A percentile compares a stretch with the other conserved stretches of the same genome.
These are phyloP conservation scores for Penicillium fimorum DNA, from an alignment of 495 filamentous ascomycete genomes.

Conservation along the genomic window DNA sequence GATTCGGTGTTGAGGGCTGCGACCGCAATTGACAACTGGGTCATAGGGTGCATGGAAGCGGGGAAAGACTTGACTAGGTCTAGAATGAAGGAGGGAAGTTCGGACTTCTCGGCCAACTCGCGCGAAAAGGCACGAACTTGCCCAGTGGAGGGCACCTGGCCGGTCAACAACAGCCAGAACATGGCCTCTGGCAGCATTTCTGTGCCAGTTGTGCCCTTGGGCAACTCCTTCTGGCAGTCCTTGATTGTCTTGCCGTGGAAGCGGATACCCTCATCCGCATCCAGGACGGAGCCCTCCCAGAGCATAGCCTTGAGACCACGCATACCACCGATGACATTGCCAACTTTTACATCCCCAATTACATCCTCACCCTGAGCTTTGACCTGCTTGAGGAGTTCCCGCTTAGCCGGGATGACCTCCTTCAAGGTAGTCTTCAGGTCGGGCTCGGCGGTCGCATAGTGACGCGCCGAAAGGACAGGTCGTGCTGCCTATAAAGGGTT, in stretches of 20 bases:
- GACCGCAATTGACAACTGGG: conserved; percentile 91
- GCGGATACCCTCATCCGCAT: conserved; percentile 94
- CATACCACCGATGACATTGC: conserved; percentile 94
- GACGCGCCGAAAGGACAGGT: conserved; percentile 30
- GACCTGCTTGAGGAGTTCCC: conserved; percentile 86
- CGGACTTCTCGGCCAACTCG: conserved; percentile 82
- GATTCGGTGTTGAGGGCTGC: conserved; percentile 91
- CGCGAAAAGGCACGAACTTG: conserved; percentile 81
- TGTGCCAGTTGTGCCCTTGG: conserved; percentile 89
- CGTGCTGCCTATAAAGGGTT: conserved; percentile 23
- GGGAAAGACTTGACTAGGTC: conserved; percentile 91
- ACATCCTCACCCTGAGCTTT: conserved; percentile 79
- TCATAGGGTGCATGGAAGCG: conserved; percentile 90
- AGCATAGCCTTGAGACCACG: conserved; percentile 96
- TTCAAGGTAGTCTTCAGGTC: conserved; percentile 84
- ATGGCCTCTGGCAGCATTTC: conserved; percentile 99
- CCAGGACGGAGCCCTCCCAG: conserved; percentile 97
- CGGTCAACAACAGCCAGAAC: conserved; percentile 98
- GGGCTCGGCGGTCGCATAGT: conserved; percentile 66
- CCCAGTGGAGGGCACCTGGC: conserved; percentile 76
- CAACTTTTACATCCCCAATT: conserved; percentile 91
- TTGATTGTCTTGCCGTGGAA: conserved; percentile 98
- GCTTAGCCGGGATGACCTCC: conserved; percentile 83
- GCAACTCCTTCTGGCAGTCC: conserved; percentile 91
- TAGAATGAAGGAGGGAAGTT: conserved; percentile 79